Conservation (phyloP, 225 moss, liverwort and hornwort genomes). For the Marchantia paleacea region DNA sequence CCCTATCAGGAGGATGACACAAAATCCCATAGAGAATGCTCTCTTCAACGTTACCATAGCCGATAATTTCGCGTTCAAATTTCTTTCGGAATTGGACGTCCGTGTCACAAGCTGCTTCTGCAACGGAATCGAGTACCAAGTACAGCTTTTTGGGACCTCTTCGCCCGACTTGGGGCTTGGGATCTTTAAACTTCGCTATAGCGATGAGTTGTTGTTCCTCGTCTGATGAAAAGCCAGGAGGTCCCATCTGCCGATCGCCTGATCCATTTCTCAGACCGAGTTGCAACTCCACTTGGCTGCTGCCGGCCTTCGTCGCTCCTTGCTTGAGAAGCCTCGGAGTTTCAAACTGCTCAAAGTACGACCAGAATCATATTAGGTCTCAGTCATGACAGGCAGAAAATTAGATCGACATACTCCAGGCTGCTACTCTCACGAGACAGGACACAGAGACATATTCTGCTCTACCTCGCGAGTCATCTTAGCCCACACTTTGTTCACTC, state of each 20-base stretch:
- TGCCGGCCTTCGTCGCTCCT: slow-evolving; percentile 21
- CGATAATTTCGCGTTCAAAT: slow-evolving; percentile 28
- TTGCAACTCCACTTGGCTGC: slow-evolving; percentile 22
- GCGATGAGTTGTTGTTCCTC: slow-evolving; percentile 22
- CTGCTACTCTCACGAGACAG: neutral
- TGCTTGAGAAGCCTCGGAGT: slow-evolving; percentile 18
- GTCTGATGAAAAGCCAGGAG: slow-evolving; percentile 16
- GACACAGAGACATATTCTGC: no score
- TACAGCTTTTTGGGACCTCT: slow-evolving; percentile 21
- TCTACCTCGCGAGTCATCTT: no score
- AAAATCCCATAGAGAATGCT: slow-evolving; percentile 38
- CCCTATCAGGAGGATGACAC: slow-evolving; percentile 22
- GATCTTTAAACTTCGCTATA: slow-evolving; percentile 24
- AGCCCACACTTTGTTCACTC: no score
- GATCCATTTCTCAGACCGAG: slow-evolving; percentile 28
- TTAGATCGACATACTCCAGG: neutral
- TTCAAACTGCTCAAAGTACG: slow-evolving; percentile 26
- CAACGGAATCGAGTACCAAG: slow-evolving; percentile 30
- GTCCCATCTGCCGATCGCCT: slow-evolving; percentile 21
- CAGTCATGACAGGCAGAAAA: neutral
- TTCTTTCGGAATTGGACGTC: slow-evolving; percentile 34
- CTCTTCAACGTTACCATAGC: slow-evolving; percentile 12
- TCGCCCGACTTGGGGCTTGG: neutral
- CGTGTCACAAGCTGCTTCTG: slow-evolving; percentile 22
- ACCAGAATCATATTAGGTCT: neutral